These are phyloP conservation scores for Xylaria cubensis DNA, from an alignment of 495 filamentous ascomycete species.

Conservation along the genomic window DNA sequence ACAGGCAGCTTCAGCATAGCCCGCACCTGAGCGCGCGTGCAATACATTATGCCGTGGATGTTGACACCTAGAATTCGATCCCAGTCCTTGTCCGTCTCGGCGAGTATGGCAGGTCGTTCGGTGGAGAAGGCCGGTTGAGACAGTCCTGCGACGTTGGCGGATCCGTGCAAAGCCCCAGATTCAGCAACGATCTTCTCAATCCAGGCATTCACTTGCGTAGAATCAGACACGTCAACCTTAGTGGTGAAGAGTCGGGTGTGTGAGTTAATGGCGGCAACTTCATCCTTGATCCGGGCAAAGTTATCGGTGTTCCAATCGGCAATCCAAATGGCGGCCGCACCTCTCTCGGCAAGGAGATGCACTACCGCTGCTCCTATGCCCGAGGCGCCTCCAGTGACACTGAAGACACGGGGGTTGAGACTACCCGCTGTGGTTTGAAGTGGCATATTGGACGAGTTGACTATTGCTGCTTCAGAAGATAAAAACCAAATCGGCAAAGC, in stretches of 20 bases:
- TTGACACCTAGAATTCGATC: background rate
- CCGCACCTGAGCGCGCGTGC: conserved; percentile 1
- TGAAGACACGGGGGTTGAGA: background rate
- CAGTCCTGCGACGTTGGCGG: background rate
- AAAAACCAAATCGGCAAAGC: background rate
- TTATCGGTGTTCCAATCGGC: background rate
- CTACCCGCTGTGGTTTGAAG: background rate
- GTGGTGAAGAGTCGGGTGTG: background rate
- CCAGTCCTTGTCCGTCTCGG: conserved; percentile 6
- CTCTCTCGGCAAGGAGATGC: background rate
- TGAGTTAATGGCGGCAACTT: background rate
- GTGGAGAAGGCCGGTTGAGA: background rate
- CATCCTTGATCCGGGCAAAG: background rate
- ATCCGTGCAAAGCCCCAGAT: conserved; percentile 1
- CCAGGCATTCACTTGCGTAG: background rate
- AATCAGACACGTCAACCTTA: background rate
- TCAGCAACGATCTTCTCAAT: background rate
- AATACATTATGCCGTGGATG: conserved; percentile 8
- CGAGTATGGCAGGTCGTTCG: background rate
- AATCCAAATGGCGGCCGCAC: background rate
- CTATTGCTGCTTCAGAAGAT: background rate
- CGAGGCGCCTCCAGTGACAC: background rate
- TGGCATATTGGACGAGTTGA: background rate
- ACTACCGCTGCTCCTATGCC: background rate
- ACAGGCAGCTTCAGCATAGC: background rate